These are phyloP conservation scores for Dalbergia oliveri DNA, from an alignment of 306 rosid species.

Conservation along the genomic window DNA sequence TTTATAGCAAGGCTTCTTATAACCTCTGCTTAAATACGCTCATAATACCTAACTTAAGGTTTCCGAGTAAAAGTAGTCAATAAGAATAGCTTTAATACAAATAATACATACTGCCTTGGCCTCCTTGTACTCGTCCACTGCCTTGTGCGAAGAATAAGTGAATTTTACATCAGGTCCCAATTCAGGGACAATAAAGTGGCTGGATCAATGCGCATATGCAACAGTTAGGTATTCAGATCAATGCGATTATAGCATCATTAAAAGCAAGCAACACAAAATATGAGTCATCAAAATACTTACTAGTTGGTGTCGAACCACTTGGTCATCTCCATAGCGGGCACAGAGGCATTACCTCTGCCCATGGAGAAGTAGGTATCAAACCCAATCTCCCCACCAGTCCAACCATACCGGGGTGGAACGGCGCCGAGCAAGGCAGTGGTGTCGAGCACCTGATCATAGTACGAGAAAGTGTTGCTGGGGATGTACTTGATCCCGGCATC, in stretches of 20 bases:
- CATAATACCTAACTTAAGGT: background rate
- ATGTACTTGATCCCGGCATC: slow-evolving; percentile 80
- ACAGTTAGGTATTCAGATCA: slow-evolving; percentile 14
- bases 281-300: slow-evolving; percentile 53
- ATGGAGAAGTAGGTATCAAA: slow-evolving; percentile 87
- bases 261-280: background rate
- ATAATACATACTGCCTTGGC: slow-evolving; percentile 78
- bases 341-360: slow-evolving; percentile 89
- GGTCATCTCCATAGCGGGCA: slow-evolving; percentile 97
- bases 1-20: slow-evolving; percentile 11
- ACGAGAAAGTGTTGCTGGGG: slow-evolving; percentile 87
- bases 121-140: slow-evolving; percentile 88
- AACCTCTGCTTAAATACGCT: slow-evolving; percentile 24
- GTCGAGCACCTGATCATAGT: slow-evolving; percentile 89
- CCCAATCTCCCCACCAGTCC: slow-evolving; percentile 85
- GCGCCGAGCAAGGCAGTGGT: slow-evolving; percentile 84
- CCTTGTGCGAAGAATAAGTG: slow-evolving; percentile 89
- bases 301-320: slow-evolving; percentile 98
- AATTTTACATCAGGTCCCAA: slow-evolving; percentile 82
- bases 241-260: background rate
- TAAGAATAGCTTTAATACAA: background rate
- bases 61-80: slow-evolving; percentile 6
- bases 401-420: slow-evolving; percentile 83
- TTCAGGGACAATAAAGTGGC: slow-evolving; percentile 92
- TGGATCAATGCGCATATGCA: slow-evolving; percentile 50